A percentile compares a stretch with the other conserved stretches of the same genome.
These are phyloP conservation scores for Arthrobotrys iridis DNA, from an alignment of 2,329 filamentous ascomycete genomes.

Conservation along the genomic window DNA sequence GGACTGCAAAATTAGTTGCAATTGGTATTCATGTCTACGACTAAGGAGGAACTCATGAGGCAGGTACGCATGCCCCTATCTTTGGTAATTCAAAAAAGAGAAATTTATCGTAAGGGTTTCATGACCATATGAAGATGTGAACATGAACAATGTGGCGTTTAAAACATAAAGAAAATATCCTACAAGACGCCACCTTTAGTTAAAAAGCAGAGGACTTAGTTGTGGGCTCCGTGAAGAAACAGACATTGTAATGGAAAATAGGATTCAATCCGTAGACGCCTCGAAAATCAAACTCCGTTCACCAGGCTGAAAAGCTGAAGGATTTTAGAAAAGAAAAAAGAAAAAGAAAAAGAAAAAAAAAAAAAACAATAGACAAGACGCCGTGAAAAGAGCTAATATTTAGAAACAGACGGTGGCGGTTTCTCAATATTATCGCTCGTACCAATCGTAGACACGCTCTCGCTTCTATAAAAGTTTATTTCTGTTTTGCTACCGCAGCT, in stretches of 20 bases:
- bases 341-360: not conserved
- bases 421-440: conserved; percentile 29
- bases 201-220: too few relatives aligned
- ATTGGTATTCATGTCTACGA: too few relatives aligned
- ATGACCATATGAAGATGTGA: too few relatives aligned
- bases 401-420: not conserved
- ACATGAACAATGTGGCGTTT: too few relatives aligned
- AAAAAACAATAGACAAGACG: too few relatives aligned
- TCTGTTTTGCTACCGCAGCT: conserved; percentile 35
- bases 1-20: too few relatives aligned
- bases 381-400: conserved; percentile 4
- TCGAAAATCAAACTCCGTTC: conserved; percentile 12
- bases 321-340: conserved; percentile 8
- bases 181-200: conserved; percentile 11
- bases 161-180: too few relatives aligned
- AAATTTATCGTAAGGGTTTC: too few relatives aligned
- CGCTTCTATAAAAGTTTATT: conserved; percentile 32
- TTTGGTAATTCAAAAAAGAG: too few relatives aligned
- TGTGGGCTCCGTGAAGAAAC: too few relatives aligned
- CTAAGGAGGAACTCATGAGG: too few relatives aligned
- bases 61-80: too few relatives aligned
- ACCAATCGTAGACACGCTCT: conserved; percentile 34
- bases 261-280: not conserved
- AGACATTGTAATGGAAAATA: conserved; percentile 16
- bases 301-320: conserved; percentile 7